phyloP scores from a whole-genome alignment of 176 grass and related monocot genomes.

The Lolium rigidum region DNA sequence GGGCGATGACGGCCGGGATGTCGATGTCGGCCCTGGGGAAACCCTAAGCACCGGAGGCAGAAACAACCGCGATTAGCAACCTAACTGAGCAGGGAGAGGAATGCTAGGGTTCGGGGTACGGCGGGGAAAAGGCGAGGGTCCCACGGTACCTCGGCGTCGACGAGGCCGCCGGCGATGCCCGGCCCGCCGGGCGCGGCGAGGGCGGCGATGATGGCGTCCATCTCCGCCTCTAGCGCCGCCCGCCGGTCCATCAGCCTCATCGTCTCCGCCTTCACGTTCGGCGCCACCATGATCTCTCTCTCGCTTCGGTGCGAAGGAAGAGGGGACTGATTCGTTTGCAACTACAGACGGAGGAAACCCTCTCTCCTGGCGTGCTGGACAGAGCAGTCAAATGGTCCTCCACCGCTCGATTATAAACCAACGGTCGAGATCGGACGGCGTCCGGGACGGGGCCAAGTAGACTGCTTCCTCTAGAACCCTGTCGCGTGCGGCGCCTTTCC shows the following conservation, averaged over 20 bases:
- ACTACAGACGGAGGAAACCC: background rate
- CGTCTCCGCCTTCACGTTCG: constrained; percentile 88
- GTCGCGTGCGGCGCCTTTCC: constrained; percentile 8
- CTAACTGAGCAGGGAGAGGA: background rate
- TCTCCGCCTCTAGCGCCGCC: constrained; percentile 64
- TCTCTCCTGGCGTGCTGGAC: background rate
- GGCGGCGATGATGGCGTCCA: constrained; percentile 78
- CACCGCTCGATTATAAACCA: background rate
- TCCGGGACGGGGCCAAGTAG: background rate
- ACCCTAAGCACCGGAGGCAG: constrained; percentile 50
- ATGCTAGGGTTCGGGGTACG: constrained; percentile 36
- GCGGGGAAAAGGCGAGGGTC: background rate
- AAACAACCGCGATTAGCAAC: constrained; percentile 26
- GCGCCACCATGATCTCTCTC: constrained; percentile 69
- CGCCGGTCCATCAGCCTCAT: constrained; percentile 68
- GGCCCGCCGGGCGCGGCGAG: constrained; percentile 66
- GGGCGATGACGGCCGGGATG: constrained; percentile 61
- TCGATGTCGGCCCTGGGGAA: constrained; percentile 79
- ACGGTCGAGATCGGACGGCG: background rate
- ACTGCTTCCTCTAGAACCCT: constrained; percentile 30
- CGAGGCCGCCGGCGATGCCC: constrained; percentile 69
- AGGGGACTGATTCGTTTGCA: background rate
- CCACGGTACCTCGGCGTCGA: constrained; percentile 64
- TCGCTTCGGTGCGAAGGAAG: too few species aligned
- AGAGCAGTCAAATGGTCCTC: background rate